Conservation (phyloP, 331 rosid genomes). For the Cydonia oblonga region DNA sequence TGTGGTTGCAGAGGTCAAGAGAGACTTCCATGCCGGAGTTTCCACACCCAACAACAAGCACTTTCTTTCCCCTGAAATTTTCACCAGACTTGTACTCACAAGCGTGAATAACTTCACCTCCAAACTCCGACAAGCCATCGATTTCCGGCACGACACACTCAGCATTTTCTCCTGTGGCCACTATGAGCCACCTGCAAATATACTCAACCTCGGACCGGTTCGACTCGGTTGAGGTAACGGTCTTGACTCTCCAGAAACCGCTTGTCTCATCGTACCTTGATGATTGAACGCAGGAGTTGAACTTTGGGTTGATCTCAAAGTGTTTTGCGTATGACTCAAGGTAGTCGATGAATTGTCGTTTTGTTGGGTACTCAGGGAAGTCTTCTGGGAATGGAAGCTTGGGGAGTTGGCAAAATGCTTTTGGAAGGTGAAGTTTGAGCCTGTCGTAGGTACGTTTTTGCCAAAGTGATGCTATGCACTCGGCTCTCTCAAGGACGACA, state of each 20-base stretch:
- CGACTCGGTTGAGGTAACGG: slow-evolving; percentile 19
- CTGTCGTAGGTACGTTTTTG: slow-evolving; percentile 78
- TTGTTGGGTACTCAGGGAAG: slow-evolving; percentile 86
- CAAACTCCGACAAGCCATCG: slow-evolving; percentile 51
- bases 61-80: slow-evolving; percentile 63
- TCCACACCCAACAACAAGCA: slow-evolving; percentile 88
- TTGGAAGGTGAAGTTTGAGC: slow-evolving; percentile 89
- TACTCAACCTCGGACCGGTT: slow-evolving; percentile 56
- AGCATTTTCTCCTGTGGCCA: slow-evolving; percentile 96
- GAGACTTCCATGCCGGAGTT: slow-evolving; percentile 97
- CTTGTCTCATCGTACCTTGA: slow-evolving; percentile 78
- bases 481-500: slow-evolving; percentile 64
- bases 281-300: slow-evolving; percentile 75
- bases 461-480: slow-evolving; percentile 93
- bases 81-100: slow-evolving; percentile 83
- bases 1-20: slow-evolving; percentile 78
- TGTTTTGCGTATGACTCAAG: slow-evolving; percentile 60
- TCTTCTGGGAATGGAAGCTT: slow-evolving; percentile 72
- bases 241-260: slow-evolving; percentile 81
- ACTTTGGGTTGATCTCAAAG: slow-evolving; percentile 74
- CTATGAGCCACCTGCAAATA: slow-evolving; percentile 88
- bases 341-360: slow-evolving; percentile 69
- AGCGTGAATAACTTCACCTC: slow-evolving; percentile 60
- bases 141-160: slow-evolving; percentile 68
- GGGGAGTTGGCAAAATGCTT: slow-evolving; percentile 88